These are phyloP conservation scores for Suhomyces coccinellae DNA, from an alignment of 1,139 yeast genomes.

Conservation along the genomic window DNA sequence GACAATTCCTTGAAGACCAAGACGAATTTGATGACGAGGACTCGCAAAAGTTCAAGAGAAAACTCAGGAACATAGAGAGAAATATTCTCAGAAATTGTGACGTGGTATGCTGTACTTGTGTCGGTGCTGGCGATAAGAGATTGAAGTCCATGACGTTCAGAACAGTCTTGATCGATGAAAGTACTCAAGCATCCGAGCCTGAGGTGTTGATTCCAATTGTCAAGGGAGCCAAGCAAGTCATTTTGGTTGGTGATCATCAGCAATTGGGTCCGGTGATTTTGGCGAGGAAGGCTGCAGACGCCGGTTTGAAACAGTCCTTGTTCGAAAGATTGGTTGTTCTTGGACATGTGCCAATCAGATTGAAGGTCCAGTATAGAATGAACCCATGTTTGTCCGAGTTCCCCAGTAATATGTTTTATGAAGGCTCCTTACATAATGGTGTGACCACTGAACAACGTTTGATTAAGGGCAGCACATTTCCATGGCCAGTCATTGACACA, in stretches of 20 bases:
- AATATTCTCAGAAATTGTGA: slow-evolving; percentile 60
- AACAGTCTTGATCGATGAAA: slow-evolving; percentile 85
- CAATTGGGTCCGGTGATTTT: slow-evolving; percentile 91
- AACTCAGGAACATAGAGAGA: slow-evolving; percentile 50
- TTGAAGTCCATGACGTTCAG: slow-evolving; percentile 57
- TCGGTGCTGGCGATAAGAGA: slow-evolving; percentile 82
- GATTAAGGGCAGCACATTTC: slow-evolving; percentile 59
- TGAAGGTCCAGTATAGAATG: slow-evolving; percentile 95
- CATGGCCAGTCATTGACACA: slow-evolving; percentile 81
- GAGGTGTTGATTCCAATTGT: slow-evolving; percentile 87
- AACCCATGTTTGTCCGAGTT: slow-evolving; percentile 86
- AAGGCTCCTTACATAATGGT: slow-evolving; percentile 89
- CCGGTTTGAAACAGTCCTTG: slow-evolving; percentile 81
- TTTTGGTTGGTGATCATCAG: slow-evolving; percentile 92
- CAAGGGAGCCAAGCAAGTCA: slow-evolving; percentile 85
- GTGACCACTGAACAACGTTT: slow-evolving; percentile 74
- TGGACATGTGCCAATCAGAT: slow-evolving; percentile 81
- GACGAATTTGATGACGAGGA: slow-evolving; percentile 58
- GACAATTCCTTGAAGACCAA: slow-evolving; percentile 57
- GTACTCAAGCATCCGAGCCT: slow-evolving; percentile 93
- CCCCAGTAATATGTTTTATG: slow-evolving; percentile 90
- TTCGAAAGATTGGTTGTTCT: slow-evolving; percentile 84
- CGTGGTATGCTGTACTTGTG: slow-evolving; percentile 89
- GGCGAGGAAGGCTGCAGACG: slow-evolving; percentile 77
- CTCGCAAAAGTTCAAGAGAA: slow-evolving; percentile 41